Conservation (phyloP, 352 stramenopile species). For the Plasmopara halstedii region DNA sequence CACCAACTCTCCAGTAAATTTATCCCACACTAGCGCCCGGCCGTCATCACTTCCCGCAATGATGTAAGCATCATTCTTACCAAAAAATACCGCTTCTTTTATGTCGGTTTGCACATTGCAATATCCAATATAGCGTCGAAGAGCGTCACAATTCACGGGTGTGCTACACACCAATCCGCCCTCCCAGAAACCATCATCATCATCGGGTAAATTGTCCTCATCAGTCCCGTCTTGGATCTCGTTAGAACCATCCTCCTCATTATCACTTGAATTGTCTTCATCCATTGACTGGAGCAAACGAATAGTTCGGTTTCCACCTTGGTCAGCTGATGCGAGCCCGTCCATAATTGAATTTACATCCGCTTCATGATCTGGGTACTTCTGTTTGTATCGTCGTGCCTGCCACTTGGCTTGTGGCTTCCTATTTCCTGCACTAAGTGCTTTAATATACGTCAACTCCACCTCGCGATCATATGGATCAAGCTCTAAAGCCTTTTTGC, state of each 20-base stretch:
- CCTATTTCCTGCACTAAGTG: slow-evolving; percentile 36
- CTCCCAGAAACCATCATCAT: slow-evolving; percentile 50
- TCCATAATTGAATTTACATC: slow-evolving; percentile 39
- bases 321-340: background rate
- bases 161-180: slow-evolving; percentile 27
- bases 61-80: slow-evolving; percentile 78
- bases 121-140: slow-evolving; percentile 77
- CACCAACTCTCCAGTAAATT: slow-evolving; percentile 65
- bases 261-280: slow-evolving; percentile 23
- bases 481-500: slow-evolving; percentile 56
- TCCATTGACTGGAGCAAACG: slow-evolving; percentile 16
- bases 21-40: slow-evolving; percentile 81
- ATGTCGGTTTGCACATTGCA: slow-evolving; percentile 88
- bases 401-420: slow-evolving; percentile 32
- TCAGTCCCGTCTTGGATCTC: slow-evolving; percentile 4
- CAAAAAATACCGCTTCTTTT: slow-evolving; percentile 86
- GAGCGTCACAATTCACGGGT: slow-evolving; percentile 51
- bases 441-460: slow-evolving; percentile 52
- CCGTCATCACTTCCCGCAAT: slow-evolving; percentile 85
- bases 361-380: slow-evolving; percentile 32
- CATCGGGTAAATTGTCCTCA: slow-evolving; percentile 17
- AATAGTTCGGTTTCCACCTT: slow-evolving; percentile 1
- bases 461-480: slow-evolving; percentile 36
- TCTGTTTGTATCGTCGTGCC: slow-evolving; percentile 33
- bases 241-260: slow-evolving; percentile 17